A percentile compares a stretch with the other conserved stretches of the same genome.
Conservation (phyloP, 1,139 yeast genomes). For the Pneumocystis sp. region DNA sequence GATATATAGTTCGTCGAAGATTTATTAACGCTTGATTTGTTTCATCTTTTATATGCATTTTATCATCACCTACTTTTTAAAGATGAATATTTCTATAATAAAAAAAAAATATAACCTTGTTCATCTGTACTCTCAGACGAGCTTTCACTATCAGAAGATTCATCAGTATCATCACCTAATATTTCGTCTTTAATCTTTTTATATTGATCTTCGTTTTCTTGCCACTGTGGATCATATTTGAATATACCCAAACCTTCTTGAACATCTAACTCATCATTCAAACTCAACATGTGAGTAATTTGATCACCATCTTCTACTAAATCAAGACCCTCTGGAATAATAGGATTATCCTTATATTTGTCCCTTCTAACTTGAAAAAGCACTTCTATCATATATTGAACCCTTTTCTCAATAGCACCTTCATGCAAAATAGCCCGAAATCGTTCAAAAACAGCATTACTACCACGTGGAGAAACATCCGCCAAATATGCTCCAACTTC, state of each 20-base stretch:
- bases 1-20: constrained; percentile 49
- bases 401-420: constrained; percentile 31
- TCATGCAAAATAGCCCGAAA: constrained; percentile 48
- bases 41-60: constrained; percentile 39
- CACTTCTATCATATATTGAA: constrained; percentile 38
- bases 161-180: constrained; percentile 31
- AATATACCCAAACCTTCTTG: constrained; percentile 39
- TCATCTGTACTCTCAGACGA: constrained; percentile 15
- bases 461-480: constrained; percentile 31
- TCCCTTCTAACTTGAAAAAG: constrained; percentile 39
- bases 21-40: constrained; percentile 50
- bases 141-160: constrained; percentile 17
- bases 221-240: constrained; percentile 38
- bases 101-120: constrained; percentile 8
- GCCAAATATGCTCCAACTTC: constrained; percentile 33
- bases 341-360: constrained; percentile 32
- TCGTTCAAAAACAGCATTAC: constrained; percentile 44
- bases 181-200: constrained; percentile 29
- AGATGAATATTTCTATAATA: constrained; percentile 12
- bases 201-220: constrained; percentile 36
- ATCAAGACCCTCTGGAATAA: constrained; percentile 35
- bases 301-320: constrained; percentile 53
- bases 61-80: constrained; percentile 13
- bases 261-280: constrained; percentile 38
- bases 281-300: constrained; percentile 41